These are phyloP conservation scores for Mucor sp. DNA, from an alignment of 371 early-diverging fungal genomes.

Conservation along the genomic window DNA sequence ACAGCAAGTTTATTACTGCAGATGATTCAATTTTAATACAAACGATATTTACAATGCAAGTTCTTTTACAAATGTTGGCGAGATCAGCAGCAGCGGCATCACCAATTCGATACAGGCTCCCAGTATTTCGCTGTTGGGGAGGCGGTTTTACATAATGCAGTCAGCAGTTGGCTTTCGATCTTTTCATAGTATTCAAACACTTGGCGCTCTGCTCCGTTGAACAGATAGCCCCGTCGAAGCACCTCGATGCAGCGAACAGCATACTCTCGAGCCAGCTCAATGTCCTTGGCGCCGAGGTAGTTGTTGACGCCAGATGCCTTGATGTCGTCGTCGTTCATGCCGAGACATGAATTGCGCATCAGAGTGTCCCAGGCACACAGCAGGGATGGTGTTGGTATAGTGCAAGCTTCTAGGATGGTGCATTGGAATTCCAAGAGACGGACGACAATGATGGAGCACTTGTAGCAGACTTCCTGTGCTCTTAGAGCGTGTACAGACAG, in stretches of 20 bases:
- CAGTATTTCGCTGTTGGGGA: slow-evolving; percentile 21
- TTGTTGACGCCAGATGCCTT: slow-evolving; percentile 1
- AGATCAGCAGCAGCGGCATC: no score
- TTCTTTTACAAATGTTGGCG: not conserved
- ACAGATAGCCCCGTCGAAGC: slow-evolving; percentile 35
- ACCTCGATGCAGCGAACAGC: slow-evolving; percentile 34
- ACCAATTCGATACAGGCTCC: slow-evolving; percentile 18
- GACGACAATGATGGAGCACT: slow-evolving; percentile 28
- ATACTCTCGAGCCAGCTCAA: slow-evolving; percentile 31
- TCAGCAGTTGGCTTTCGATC: slow-evolving; percentile 27
- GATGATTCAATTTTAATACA: not conserved
- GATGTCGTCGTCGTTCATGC: slow-evolving; percentile 23
- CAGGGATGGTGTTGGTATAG: slow-evolving; percentile 24
- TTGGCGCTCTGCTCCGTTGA: slow-evolving; percentile 34
- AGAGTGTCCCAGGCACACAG: slow-evolving; percentile 42
- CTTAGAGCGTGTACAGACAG: slow-evolving; percentile 23
- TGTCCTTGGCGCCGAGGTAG: slow-evolving; percentile 19
- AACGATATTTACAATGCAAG: not conserved
- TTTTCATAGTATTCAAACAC: slow-evolving; percentile 40
- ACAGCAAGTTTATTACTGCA: not conserved
- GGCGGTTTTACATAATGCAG: slow-evolving; percentile 3
- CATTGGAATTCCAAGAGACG: slow-evolving; percentile 38
- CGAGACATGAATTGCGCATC: slow-evolving; percentile 38
- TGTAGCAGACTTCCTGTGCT: slow-evolving; percentile 34
- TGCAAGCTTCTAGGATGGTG: slow-evolving; percentile 20